phyloP scores from a whole-genome alignment of 1,284 basidiomycete genomes.

The Ustilago loliicola region DNA sequence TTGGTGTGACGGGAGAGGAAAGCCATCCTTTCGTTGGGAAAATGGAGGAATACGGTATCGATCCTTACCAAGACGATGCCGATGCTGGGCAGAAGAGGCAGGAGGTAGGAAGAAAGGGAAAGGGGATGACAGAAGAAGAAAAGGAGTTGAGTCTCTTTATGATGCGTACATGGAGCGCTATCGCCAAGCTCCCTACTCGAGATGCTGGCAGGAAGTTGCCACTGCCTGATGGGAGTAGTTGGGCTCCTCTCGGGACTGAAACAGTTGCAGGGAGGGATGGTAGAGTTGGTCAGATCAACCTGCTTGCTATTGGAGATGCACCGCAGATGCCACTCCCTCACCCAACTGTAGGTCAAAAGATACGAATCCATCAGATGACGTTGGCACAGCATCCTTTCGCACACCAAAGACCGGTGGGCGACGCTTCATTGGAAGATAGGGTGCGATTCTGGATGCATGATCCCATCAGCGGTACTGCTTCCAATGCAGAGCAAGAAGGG shows the following conservation, averaged over 20 bases:
- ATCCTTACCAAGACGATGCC: conserved; percentile 23
- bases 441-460: conserved; percentile 47
- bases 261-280: background rate
- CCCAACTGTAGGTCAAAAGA: background rate
- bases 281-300: conserved; percentile 11
- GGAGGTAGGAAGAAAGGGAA: background rate
- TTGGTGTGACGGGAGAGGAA: conserved; percentile 35
- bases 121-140: conserved; percentile 32
- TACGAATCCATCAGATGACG: conserved; percentile 25
- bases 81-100: background rate
- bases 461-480: conserved; percentile 29
- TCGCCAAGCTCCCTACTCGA: conserved; percentile 16
- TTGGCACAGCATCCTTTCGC: conserved; percentile 33
- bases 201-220: background rate
- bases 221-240: conserved; percentile 25
- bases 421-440: conserved; percentile 20
- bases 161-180: conserved; percentile 44
- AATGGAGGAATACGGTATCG: conserved; percentile 29
- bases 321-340: conserved; percentile 24
- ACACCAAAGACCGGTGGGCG: conserved; percentile 18
- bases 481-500: background rate
- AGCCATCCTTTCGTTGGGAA: conserved; percentile 16
- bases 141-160: conserved; percentile 33
- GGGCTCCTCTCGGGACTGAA: conserved; percentile 15
- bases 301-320: conserved; percentile 33